Base-by-base conservation (phyloP, 352 stramenopile species). In the Globisporangium takayamanum region DNA sequence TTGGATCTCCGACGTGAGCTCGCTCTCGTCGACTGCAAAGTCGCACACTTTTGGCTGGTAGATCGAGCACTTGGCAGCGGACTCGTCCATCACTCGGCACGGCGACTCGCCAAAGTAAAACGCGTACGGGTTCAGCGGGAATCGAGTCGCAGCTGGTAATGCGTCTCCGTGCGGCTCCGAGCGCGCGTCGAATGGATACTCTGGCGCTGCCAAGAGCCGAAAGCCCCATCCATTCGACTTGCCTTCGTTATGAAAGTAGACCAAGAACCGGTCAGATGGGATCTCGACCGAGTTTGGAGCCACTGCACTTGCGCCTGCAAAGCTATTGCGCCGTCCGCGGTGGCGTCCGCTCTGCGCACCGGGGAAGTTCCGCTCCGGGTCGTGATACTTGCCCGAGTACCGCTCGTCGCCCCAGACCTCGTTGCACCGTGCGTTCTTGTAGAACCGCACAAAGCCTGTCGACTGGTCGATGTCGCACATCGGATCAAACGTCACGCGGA, bases 401-500 rank as follows among this genome's bases (percentile, higher is more conserved):
- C 76, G 79, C 30, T 82, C 67, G 54, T 92, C 76, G 14, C 79
- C 82, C 82, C 82, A 92, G 44, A 71, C 68, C 18, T 88, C 82
- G n/a, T 75, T 72, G 63, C 76, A 89, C 22, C 68, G 68, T 12
- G 70, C 77, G 53, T 86, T 75, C 59, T 85, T 87, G 66, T 89
- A 89, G 59, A 92, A 75, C 0, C 78, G 78, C 42, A 92, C 79
- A 61, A 79, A 89, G 0, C 79, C 80, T 1, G 66, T 77, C 0
- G 73, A 71, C n/a, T 73, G 64, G 26, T 87, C 73, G 47, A 90
- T 74, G 30, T 91, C 76, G 47, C 69, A 88, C 33, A 89, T 54
- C 12, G 76, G 70, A 61, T 94, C 82, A 65, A 94, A 92, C 0
- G 69, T 89, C 4, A 94, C 68, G 16, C 78, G 78, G 62, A 94